Percentiles rank a stretch among this genome's conserved stretches.
Evolutionary conservation across 768 basidiomycete species (phyloP).

Genomic region (Megacollybia marginata): DNA sequence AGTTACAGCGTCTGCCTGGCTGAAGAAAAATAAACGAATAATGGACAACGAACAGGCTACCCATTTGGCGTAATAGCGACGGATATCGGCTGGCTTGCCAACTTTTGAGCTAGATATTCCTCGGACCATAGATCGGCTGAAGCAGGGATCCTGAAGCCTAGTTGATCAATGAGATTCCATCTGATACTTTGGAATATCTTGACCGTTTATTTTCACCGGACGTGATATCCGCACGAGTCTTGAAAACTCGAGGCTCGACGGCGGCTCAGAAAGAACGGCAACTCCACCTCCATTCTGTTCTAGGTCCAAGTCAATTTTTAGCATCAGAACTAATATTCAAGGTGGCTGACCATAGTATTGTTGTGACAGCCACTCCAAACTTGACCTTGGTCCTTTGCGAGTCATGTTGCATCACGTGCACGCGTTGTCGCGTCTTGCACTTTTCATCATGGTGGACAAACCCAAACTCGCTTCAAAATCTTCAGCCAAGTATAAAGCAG

Average conservation of each 20-base stretch:
- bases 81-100: conserved; percentile 51
- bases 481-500: too few species aligned
- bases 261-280: conserved; percentile 44
- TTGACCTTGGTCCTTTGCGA: too few species aligned
- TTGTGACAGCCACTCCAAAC: conserved; percentile 24
- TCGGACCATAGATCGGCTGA: conserved; percentile 52
- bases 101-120: conserved; percentile 47
- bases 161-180: background rate
- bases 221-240: conserved; percentile 60
- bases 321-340: background rate
- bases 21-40: conserved; percentile 21
- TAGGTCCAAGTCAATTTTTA: conserved; percentile 17
- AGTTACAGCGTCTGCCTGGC: conserved; percentile 72
- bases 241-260: conserved; percentile 63
- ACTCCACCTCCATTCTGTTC: conserved; percentile 54
- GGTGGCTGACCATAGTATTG: conserved; percentile 33
- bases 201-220: conserved; percentile 71
- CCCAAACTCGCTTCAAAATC: too few species aligned
- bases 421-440: too few species aligned
- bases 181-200: too few species aligned
- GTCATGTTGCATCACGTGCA: too few species aligned
- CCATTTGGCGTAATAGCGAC: conserved; percentile 83
- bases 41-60: conserved; percentile 30
- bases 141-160: conserved; percentile 45
- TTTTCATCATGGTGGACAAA: too few species aligned